phyloP scores from a whole-genome alignment of 495 filamentous ascomycete species.

The Neurospora sp. region DNA sequence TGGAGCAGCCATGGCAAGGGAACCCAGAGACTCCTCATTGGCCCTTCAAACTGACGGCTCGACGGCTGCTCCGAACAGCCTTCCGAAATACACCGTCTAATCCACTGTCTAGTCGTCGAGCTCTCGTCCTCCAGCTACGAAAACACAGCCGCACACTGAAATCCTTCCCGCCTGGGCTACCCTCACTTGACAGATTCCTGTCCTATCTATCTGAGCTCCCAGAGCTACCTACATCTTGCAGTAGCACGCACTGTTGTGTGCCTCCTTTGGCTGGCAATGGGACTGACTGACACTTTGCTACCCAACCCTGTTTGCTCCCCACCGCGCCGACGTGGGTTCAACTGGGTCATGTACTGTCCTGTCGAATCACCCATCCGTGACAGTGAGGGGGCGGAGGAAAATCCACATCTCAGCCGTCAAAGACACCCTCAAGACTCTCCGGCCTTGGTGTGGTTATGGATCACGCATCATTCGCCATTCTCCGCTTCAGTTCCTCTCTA shows the following conservation, averaged over 20 bases:
- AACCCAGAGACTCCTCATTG: background rate
- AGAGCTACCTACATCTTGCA: background rate
- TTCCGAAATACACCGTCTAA: background rate
- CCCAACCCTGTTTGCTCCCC: background rate
- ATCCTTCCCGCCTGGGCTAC: background rate
- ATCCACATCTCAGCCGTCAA: background rate
- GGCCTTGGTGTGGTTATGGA: background rate
- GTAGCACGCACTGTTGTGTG: background rate
- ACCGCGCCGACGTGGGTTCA: background rate
- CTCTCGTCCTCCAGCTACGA: background rate
- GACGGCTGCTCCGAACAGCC: background rate
- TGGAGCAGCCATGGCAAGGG: background rate
- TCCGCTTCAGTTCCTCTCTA: background rate
- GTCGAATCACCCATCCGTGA: background rate
- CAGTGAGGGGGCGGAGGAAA: background rate
- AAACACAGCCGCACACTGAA: background rate
- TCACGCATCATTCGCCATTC: background rate
- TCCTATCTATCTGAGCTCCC: background rate
- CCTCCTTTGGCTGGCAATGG: background rate
- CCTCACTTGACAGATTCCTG: background rate
- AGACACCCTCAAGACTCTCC: background rate
- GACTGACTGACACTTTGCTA: background rate
- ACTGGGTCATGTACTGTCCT: background rate
- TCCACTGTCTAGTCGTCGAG: background rate
- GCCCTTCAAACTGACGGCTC: background rate